These are phyloP conservation scores for Trifolium pratense DNA, from an alignment of 306 rosid genomes.

Conservation along the genomic window DNA sequence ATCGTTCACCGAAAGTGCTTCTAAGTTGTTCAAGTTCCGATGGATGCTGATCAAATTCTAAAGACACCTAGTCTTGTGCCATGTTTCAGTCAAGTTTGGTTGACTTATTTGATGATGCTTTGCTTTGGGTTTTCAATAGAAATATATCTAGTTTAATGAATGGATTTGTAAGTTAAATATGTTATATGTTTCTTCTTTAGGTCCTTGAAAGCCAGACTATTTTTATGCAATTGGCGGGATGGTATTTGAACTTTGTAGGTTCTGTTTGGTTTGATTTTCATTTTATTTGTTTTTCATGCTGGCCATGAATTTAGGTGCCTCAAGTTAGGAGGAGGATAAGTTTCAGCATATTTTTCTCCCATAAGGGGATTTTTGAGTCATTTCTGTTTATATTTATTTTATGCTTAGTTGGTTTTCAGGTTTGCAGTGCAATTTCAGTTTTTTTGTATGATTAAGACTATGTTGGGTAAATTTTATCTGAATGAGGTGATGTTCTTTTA, in stretches of 20 bases:
- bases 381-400: conserved; percentile 52
- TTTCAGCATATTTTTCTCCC: conserved; percentile 41
- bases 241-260: conserved; percentile 49
- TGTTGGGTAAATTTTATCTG: neutral
- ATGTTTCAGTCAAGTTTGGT: conserved; percentile 57
- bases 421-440: conserved; percentile 36
- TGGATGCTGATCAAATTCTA: conserved; percentile 43
- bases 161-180: conserved; percentile 58
- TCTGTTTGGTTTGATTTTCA: conserved; percentile 49
- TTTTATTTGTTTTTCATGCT: conserved; percentile 41
- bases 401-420: conserved; percentile 46
- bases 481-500: neutral
- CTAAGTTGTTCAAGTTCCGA: conserved; percentile 46
- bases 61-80: conserved; percentile 45
- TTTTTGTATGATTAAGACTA: conserved; percentile 19
- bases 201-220: conserved; percentile 57
- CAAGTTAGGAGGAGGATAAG: conserved; percentile 46
- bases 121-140: conserved; percentile 49
- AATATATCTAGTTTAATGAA: conserved; percentile 54
- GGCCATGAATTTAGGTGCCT: conserved; percentile 57
- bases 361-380: conserved; percentile 55
- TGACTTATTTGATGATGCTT: conserved; percentile 48
- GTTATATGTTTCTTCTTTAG: conserved; percentile 46
- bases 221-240: conserved; percentile 50
- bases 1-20: conserved; percentile 81